Conservation (phyloP, 2,329 filamentous ascomycete genomes). For the Dothideomycetidae sp. region DNA sequence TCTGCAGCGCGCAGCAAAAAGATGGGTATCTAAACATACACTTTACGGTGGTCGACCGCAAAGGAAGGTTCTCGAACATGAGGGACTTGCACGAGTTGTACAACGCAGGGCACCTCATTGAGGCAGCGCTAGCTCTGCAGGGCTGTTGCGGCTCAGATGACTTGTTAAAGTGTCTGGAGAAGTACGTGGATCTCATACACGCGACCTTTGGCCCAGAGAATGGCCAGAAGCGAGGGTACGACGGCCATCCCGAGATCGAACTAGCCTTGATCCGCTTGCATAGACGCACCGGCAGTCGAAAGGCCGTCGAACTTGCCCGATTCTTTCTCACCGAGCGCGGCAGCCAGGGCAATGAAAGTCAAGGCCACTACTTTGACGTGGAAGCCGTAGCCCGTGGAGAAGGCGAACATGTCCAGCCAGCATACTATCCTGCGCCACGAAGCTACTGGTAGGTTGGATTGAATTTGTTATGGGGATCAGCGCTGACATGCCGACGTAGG, state of each 20-base stretch:
- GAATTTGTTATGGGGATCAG: not conserved
- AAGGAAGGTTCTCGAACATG: conserved; percentile 43
- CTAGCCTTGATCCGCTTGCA: conserved; percentile 35
- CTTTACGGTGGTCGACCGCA: conserved; percentile 44
- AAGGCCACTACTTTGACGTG: conserved; percentile 40
- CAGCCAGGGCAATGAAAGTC: conserved; percentile 35
- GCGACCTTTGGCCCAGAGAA: conserved; percentile 37
- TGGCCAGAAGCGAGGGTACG: conserved; percentile 43
- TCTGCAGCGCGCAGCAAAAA: conserved; percentile 39
- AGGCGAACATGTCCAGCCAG: conserved; percentile 32
- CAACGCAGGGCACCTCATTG: conserved; percentile 48
- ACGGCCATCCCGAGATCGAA: conserved; percentile 45
- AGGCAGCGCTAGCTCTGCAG: conserved; percentile 45
- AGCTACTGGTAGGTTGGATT: conserved; percentile 28
- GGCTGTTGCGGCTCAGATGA: conserved; percentile 37
- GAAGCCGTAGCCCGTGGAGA: conserved; percentile 40
- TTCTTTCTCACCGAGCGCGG: conserved; percentile 48
- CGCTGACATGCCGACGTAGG: too few species aligned
- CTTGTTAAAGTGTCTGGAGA: conserved; percentile 39
- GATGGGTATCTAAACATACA: conserved; percentile 53
- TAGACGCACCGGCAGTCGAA: conserved; percentile 25
- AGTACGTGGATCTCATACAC: conserved; percentile 40
- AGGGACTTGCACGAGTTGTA: conserved; percentile 50
- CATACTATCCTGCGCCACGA: conserved; percentile 31
- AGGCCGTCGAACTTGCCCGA: conserved; percentile 34